phyloP scores from a whole-genome alignment of 73 alveolate species.

The Durusdinium trenchii region DNA sequence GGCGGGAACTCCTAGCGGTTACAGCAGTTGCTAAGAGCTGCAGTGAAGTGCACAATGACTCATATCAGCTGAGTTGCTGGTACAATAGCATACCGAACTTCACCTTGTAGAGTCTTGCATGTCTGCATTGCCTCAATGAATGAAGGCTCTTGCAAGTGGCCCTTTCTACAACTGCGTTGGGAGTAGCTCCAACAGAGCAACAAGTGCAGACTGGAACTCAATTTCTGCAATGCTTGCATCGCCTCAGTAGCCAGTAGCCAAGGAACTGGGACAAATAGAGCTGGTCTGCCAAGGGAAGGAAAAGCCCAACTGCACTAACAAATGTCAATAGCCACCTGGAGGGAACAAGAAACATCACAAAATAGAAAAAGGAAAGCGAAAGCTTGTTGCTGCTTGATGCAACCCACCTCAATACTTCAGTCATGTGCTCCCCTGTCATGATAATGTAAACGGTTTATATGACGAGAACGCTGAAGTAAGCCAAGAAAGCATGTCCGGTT shows the following conservation, averaged over 20 bases:
- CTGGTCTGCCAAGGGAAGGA: constrained; percentile 3
- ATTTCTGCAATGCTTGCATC: too few species aligned
- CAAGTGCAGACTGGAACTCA: too few species aligned
- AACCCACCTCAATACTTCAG: too few species aligned
- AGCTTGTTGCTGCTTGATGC: too few species aligned
- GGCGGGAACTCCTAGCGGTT: not conserved
- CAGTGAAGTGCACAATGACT: not conserved
- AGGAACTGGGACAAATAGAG: not conserved
- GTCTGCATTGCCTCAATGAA: constrained; percentile 44
- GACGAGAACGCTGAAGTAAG: too few species aligned
- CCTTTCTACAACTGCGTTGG: not conserved
- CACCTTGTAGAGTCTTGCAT: not conserved
- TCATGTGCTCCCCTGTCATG: too few species aligned
- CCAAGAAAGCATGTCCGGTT: too few species aligned
- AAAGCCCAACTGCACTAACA: constrained; percentile 29
- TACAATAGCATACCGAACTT: constrained; percentile 46
- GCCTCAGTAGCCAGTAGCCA: too few species aligned
- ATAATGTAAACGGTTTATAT: too few species aligned
- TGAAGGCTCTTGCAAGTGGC: not conserved
- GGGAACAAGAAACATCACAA: too few species aligned
- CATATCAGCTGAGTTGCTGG: constrained; percentile 22
- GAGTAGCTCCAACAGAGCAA: too few species aligned
- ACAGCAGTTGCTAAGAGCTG: not conserved
- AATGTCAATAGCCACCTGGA: constrained; percentile 47
- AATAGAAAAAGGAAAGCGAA: too few species aligned